Conservation (phyloP, 768 basidiomycete genomes). For the Boletus insuetus region DNA sequence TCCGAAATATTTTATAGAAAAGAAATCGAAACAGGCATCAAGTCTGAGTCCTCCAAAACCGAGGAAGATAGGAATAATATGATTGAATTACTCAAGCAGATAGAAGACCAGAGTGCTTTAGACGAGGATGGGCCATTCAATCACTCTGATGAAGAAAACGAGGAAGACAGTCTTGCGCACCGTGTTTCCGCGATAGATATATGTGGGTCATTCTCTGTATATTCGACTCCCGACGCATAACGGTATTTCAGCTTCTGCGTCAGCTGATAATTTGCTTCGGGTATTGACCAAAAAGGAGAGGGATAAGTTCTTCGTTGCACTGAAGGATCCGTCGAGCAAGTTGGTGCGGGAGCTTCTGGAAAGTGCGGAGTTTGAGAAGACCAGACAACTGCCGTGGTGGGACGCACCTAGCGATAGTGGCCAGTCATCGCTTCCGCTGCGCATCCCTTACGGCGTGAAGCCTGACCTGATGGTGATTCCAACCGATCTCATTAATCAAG, state of each 20-base stretch:
- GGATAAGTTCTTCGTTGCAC: constrained; percentile 53
- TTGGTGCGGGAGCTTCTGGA: constrained; percentile 58
- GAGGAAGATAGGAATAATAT: constrained; percentile 60
- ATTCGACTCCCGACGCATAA: background rate
- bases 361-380: constrained; percentile 51
- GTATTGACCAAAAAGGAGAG: constrained; percentile 60
- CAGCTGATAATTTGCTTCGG: constrained; percentile 58
- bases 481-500: constrained; percentile 38
- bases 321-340: constrained; percentile 62
- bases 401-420: constrained; percentile 30
- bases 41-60: constrained; percentile 50
- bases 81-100: constrained; percentile 66
- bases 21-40: constrained; percentile 65
- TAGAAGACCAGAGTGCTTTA: constrained; percentile 59
- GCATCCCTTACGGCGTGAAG: constrained; percentile 32
- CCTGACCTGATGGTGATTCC: constrained; percentile 51
- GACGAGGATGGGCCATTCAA: constrained; percentile 35
- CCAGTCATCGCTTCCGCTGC: background rate
- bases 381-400: constrained; percentile 75
- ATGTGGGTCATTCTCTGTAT: constrained; percentile 39
- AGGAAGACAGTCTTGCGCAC: constrained; percentile 43
- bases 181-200: constrained; percentile 60
- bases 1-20: constrained; percentile 82
- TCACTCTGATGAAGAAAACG: constrained; percentile 38
- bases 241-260: constrained; percentile 44